phyloP scores from a whole-genome alignment of 768 basidiomycete genomes.

The Paxillus ammoniavirescens region DNA sequence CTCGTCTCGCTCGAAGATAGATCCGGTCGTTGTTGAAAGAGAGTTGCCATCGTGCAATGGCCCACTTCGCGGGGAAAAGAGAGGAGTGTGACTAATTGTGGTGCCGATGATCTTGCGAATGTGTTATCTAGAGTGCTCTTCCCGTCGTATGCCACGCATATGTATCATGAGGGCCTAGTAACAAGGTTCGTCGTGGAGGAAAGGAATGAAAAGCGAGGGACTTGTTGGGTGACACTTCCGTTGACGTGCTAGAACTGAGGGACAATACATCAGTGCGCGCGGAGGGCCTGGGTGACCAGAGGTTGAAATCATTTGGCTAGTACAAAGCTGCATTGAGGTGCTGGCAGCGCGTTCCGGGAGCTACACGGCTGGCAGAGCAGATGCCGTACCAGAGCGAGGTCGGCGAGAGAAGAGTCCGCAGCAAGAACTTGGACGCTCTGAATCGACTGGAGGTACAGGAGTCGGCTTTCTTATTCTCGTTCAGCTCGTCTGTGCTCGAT shows the following conservation, averaged over 20 bases:
- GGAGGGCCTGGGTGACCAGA: slow-evolving; percentile 41
- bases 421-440: too few relatives aligned
- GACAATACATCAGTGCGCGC: slow-evolving; percentile 70
- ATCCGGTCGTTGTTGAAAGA: slow-evolving; percentile 90
- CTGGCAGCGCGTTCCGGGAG: too few relatives aligned
- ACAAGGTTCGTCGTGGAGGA: background rate
- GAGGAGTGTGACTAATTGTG: slow-evolving; percentile 90
- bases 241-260: slow-evolving; percentile 99
- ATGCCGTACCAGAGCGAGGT: too few relatives aligned
- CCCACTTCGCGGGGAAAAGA: slow-evolving; percentile 99
- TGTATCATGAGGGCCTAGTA: slow-evolving; percentile 94
- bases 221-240: slow-evolving; percentile 90
- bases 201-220: background rate
- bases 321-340: too few relatives aligned
- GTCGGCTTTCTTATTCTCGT: too few relatives aligned
- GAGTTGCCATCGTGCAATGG: slow-evolving; percentile 96
- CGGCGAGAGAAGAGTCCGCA: too few relatives aligned
- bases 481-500: too few relatives aligned
- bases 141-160: slow-evolving; percentile 78
- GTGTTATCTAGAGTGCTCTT: slow-evolving; percentile 81
- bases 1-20: slow-evolving; percentile 95
- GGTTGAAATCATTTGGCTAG: slow-evolving; percentile 59
- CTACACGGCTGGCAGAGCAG: too few relatives aligned
- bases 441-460: too few relatives aligned
- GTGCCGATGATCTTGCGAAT: slow-evolving; percentile 89